Evolutionary conservation across 1,284 basidiomycete species (phyloP), one percentile per base, ranked within the genome.

Genomic region (Cystobasidium sp.): DNA sequence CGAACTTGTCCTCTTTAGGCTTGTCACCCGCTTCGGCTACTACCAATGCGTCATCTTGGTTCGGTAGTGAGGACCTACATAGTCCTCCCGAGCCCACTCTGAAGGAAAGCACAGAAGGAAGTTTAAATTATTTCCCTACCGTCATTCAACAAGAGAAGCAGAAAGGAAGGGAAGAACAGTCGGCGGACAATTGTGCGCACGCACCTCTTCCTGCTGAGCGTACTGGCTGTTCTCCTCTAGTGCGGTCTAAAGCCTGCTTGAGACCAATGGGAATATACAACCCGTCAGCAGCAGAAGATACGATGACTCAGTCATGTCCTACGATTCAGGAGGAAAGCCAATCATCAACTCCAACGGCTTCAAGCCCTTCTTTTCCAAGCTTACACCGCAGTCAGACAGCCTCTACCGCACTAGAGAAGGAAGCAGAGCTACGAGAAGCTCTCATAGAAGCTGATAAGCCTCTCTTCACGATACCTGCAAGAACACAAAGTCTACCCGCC

Each of bases 11-110:
- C 24, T 49, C 61, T 41, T 41, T 63, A 31, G 46, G 44, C 6
- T 46, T 47, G 12, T 47, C 61, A 49, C 61, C 61, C 31, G 61
- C 44, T 47, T 63, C 61, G 6, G 61, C 61, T 63, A 63, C 61
- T 46, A 63, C 61, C 9, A 31, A 47, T 63, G 61, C 61, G 7
- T 63, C 61, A 3, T 63, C 61, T 22, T 63, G 61, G 44, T 63
- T 49, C 20, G 44, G 44, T 1, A 24, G 46, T 47, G 61, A 63
- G 9, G 56, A 43, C 9, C 20, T 59, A 9, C n/a, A 14, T n/a
- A 59, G 56, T 41, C 56, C 56, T 59, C 56, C 56, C 43, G 12
- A 41, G 18, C 8, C 12, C n/a, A 18, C 39, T n/a, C 43, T 59
- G 37, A 39, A 59, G 56, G 56, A 39, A 41, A n/a, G 18, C 16